Evolutionary conservation across 2,329 filamentous ascomycete species (phyloP).

Genomic region (Epichloe brachyelytri): DNA sequence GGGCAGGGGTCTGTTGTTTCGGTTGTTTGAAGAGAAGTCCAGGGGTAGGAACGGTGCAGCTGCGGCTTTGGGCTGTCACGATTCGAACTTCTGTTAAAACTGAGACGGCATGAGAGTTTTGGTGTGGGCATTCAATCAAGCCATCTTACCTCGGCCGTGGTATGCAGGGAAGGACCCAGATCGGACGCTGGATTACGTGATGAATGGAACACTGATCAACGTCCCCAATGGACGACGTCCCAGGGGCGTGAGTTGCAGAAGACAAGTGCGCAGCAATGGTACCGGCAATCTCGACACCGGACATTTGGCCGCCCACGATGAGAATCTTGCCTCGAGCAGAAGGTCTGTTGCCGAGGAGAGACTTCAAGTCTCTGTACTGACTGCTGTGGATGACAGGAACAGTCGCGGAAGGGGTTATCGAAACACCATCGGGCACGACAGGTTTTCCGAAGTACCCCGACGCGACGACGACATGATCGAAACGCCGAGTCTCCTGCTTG

Average conservation of each 20-base stretch:
- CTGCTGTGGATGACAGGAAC: constrained; percentile 56
- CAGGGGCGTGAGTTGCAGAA: constrained; percentile 42
- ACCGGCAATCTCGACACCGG: constrained; percentile 63
- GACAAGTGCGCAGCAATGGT: constrained; percentile 62
- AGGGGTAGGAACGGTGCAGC: constrained; percentile 56
- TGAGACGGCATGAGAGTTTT: too few species aligned
- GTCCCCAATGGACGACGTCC: constrained; percentile 24
- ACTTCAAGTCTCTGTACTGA: constrained; percentile 42
- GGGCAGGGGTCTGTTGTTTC: constrained; percentile 45
- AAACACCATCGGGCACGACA: constrained; percentile 33
- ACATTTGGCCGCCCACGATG: constrained; percentile 71
- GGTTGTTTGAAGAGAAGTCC: constrained; percentile 61
- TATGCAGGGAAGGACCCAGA: constrained; percentile 58
- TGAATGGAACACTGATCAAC: constrained; percentile 45
- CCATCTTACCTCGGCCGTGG: constrained; percentile 33
- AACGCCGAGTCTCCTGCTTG: constrained; percentile 33
- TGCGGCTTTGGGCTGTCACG: constrained; percentile 26
- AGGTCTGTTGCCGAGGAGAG: constrained; percentile 29
- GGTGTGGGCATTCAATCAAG: neutral
- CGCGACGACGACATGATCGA: constrained; percentile 60
- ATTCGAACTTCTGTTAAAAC: too few species aligned
- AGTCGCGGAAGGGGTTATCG: constrained; percentile 14
- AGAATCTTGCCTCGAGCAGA: constrained; percentile 46
- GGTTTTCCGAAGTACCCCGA: constrained; percentile 64
- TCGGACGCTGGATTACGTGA: constrained; percentile 55